Base-by-base conservation (phyloP, 768 basidiomycete genomes). In the Rhizopogon vulgaris region DNA sequence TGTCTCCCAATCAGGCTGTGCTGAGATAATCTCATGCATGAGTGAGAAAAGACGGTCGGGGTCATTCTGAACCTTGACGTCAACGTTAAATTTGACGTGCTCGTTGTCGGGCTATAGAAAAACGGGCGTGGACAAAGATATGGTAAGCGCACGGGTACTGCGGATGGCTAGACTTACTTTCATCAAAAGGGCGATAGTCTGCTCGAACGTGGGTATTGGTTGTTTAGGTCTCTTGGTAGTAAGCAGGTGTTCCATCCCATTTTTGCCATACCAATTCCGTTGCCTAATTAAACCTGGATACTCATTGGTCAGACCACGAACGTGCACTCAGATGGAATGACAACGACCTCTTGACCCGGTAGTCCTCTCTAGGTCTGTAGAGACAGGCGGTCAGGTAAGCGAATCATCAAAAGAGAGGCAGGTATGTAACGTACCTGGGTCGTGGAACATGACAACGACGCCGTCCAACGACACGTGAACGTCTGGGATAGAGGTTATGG, bases 381-480 rank as follows among this genome's bases (percentile, higher is more conserved):
- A 48, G 34, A 52, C 58, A 61, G 63, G 57, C 60, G 56, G 32
- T 52, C 41, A 49, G 15, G 56, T 57, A 63, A 59, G 60, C 54
- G 24, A 63, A 60, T 48, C 10, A 4, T 58, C 43, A 38, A 56
- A 42, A 58, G 49, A 59, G 55, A 32, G 52, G 54, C 60, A 48
- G 57, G 43, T 51, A n/a, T 25, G 22, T 15, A 22, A 58, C 75
- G 59, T 59, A 87, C 84, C 80, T 14, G 92, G 89, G 68, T 97
- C 95, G 69, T 99, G 95, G 72, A 95, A 97, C 90, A 97, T 91
- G 43, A 97, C 70, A 32, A 98, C 86, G 38, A 90, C 81, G 63
- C 83, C 78, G 69, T 99, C 95, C 57, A 73, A 71, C 34, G 94
- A 91, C 61, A 95, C 86, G 70, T 97, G 94, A 62, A 97, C 92